Base-by-base conservation (phyloP, 2,329 filamentous ascomycete species). In the Elsinoe arachidis region DNA sequence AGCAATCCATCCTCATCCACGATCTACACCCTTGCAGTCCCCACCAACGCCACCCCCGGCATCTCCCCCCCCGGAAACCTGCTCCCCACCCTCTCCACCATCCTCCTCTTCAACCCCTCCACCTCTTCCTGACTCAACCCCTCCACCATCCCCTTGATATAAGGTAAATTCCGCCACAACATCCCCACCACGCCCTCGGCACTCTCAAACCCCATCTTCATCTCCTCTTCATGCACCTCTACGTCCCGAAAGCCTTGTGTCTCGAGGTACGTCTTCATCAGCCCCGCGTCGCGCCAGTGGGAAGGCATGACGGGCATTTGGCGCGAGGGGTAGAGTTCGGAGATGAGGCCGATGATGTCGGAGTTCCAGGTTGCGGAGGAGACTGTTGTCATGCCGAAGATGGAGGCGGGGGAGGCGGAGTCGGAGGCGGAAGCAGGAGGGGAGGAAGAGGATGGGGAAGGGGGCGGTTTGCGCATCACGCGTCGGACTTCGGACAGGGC, bases 111-210 rank as follows among this genome's bases (percentile, higher is more conserved):
- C 19, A n/a, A 12, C 12, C 17, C 30, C 23, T 15, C 30, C 12
- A 56, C 47, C 26, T 56, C 37, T 30, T 47, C 54, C 54, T 56
- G 39, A 14, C 14, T 17, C 54, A 56, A 12, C 12, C 54, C 54
- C 15, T 47, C 33, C 6, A 30, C 34, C 7, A 44, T 23, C 4
- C 19, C 9, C 54, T 46, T 46, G 15, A 56, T 46, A 30, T 41
- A 47, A n/a, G 54, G 54, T 14, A 56, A 23, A 10, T 30, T 38
- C 30, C 12, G n/a, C 54, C 54, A 56, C 38, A 56, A 35, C n/a
- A 12, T 15, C 5, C 35, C 41, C 12, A 56, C 41, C 11, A 47
- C n/a, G 21, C 47, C 15, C 38, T 37, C 41, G 30, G 26, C 21
- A 12, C 30, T 17, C 2, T 56, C 54, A 56, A 34, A 56, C 37